Conservation (phyloP, 1,139 yeast genomes). For the Yamadazyma blattariae region DNA sequence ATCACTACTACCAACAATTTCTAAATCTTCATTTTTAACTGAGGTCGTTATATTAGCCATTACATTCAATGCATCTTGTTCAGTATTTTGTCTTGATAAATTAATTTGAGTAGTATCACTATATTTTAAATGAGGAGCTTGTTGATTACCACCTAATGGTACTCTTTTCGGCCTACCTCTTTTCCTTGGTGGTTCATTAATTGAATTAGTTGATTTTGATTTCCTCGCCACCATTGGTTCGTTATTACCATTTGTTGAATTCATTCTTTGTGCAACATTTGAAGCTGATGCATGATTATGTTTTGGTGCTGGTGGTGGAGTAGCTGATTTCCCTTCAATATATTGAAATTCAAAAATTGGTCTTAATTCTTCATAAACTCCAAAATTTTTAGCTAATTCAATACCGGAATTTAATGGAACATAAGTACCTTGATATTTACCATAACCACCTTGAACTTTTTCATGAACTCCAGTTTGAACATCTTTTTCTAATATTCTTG, state of each 20-base stretch:
- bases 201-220: conserved; percentile 20
- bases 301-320: conserved; percentile 84
- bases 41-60: conserved; percentile 12
- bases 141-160: conserved; percentile 19
- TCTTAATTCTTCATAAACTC: conserved; percentile 60
- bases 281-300: conserved; percentile 70
- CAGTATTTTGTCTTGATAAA: conserved; percentile 40
- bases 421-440: conserved; percentile 95
- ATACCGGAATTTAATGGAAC: conserved; percentile 69
- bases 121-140: conserved; percentile 7
- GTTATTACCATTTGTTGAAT: conserved; percentile 8
- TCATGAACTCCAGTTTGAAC: conserved; percentile 85
- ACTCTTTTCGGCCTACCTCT: conserved; percentile 50
- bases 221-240: conserved; percentile 14
- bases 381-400: conserved; percentile 67
- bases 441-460: conserved; percentile 94
- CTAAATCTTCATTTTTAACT: conserved; percentile 39
- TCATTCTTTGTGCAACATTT: conserved; percentile 45
- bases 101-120: conserved; percentile 32
- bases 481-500: conserved; percentile 82
- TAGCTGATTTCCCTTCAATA: conserved; percentile 52
- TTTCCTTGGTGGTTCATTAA: conserved; percentile 36
- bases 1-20: conserved; percentile 26
- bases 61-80: conserved; percentile 37
- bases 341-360: conserved; percentile 68